A percentile compares a stretch with the other conserved stretches of the same genome.
Evolutionary conservation across 208 protist genomes (phyloP).

Genomic region (Trypanosomatidae sp.): DNA sequence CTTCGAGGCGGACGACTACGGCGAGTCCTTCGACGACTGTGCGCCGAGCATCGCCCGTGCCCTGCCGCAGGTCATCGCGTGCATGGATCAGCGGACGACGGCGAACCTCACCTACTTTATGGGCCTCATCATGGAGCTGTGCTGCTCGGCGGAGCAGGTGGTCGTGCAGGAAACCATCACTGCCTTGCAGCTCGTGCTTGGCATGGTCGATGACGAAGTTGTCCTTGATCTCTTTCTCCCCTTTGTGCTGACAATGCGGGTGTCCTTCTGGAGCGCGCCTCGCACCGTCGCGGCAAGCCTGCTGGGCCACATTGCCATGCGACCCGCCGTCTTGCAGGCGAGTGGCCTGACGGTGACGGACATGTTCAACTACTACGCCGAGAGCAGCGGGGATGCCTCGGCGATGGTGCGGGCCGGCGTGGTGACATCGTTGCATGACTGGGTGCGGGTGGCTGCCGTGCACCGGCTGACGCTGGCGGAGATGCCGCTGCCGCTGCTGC

Average conservation of each 20-base stretch:
- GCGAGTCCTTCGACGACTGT: conserved; percentile 62
- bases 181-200: conserved; percentile 39
- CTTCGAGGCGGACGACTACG: conserved; percentile 58
- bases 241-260: conserved; percentile 60
- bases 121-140: conserved; percentile 75
- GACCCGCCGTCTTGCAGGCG: conserved; percentile 38
- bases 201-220: conserved; percentile 38
- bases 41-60: conserved; percentile 40
- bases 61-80: conserved; percentile 52
- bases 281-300: conserved; percentile 64
- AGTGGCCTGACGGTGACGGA: conserved; percentile 47
- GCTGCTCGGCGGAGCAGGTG: conserved; percentile 50
- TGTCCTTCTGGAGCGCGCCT: conserved; percentile 68
- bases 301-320: conserved; percentile 50
- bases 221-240: conserved; percentile 51
- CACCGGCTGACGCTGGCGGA: conserved; percentile 50
- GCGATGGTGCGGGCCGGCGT: conserved; percentile 58
- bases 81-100: conserved; percentile 29
- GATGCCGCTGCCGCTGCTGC: conserved; percentile 65
- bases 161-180: conserved; percentile 41
- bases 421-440: conserved; percentile 52
- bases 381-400: conserved; percentile 51
- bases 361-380: conserved; percentile 67
- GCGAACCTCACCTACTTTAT: conserved; percentile 60
- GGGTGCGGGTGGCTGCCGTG: conserved; percentile 54